These are phyloP conservation scores for Pezicula rhizophila DNA, from an alignment of 2,329 filamentous ascomycete species.

Conservation along the genomic window DNA sequence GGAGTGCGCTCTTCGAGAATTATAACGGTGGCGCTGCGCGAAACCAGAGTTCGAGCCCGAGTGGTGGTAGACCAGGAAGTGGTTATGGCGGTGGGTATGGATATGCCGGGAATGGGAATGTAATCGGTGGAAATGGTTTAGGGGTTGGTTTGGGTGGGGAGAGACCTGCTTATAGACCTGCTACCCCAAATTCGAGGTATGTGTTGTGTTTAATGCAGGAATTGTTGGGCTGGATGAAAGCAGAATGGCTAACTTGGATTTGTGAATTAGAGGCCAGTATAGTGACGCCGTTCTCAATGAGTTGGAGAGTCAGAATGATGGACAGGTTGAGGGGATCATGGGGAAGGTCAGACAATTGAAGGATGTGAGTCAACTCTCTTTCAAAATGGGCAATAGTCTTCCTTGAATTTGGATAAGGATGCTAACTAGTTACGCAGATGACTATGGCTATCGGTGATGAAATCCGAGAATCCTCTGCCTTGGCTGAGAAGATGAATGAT, in stretches of 20 bases:
- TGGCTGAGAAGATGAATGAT: slow-evolving; percentile 95
- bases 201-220: slow-evolving; percentile 16
- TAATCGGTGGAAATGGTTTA: slow-evolving; percentile 23
- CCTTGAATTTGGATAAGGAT: too few relatives aligned
- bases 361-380: slow-evolving; percentile 53
- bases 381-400: neutral
- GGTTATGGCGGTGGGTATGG: slow-evolving; percentile 40
- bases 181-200: slow-evolving; percentile 66
- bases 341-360: slow-evolving; percentile 88
- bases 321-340: slow-evolving; percentile 81
- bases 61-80: slow-evolving; percentile 28
- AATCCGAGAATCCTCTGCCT: slow-evolving; percentile 80
- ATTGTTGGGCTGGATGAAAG: neutral
- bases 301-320: slow-evolving; percentile 92
- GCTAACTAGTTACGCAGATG: slow-evolving; percentile 49
- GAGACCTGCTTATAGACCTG: slow-evolving; percentile 48
- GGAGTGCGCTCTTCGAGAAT: slow-evolving; percentile 69
- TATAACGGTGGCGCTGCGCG: slow-evolving; percentile 49
- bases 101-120: slow-evolving; percentile 40
- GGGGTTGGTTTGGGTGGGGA: slow-evolving; percentile 18
- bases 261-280: slow-evolving; percentile 68
- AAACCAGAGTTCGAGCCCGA: slow-evolving; percentile 6
- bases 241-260: neutral
- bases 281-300: slow-evolving; percentile 86
- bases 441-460: slow-evolving; percentile 91